Conservation (phyloP, 164 flowering plant genomes). For the Aristolochia californica region DNA sequence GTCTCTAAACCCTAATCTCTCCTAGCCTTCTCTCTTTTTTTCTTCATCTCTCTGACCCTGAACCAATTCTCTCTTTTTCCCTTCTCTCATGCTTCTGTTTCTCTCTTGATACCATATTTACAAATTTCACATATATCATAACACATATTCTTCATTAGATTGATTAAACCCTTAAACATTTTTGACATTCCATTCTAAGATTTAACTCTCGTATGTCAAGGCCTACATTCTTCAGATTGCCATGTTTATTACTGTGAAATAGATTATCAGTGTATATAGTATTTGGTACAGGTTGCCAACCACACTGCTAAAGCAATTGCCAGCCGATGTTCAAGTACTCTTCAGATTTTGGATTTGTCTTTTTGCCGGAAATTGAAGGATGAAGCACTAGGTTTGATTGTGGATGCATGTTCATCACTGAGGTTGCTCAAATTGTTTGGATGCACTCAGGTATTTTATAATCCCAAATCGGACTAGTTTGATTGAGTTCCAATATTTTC, state of each 20-base stretch:
- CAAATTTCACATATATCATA: neutral
- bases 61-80: too few relatives aligned
- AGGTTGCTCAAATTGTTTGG: constrained; percentile 70
- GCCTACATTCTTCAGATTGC: neutral
- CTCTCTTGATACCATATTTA: too few relatives aligned
- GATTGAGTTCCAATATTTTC: too few relatives aligned
- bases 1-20: too few relatives aligned
- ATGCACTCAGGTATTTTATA: constrained; percentile 64
- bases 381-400: constrained; percentile 68
- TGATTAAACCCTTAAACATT: neutral
- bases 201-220: neutral
- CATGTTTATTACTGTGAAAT: neutral
- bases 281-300: constrained; percentile 40
- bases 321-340: constrained; percentile 28
- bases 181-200: neutral
- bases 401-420: constrained; percentile 61
- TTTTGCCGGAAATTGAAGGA: constrained; percentile 66
- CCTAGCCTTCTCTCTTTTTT: too few relatives aligned
- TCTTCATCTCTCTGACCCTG: too few relatives aligned
- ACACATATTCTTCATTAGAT: neutral
- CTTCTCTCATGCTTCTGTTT: too few relatives aligned
- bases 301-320: constrained; percentile 62
- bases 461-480: too few relatives aligned
- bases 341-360: constrained; percentile 59
- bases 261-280: neutral